Percentiles rank a stretch among this genome's conserved stretches.
These are phyloP conservation scores for Mucuna pruriens DNA, from an alignment of 306 rosid genomes.

Conservation along the genomic window DNA sequence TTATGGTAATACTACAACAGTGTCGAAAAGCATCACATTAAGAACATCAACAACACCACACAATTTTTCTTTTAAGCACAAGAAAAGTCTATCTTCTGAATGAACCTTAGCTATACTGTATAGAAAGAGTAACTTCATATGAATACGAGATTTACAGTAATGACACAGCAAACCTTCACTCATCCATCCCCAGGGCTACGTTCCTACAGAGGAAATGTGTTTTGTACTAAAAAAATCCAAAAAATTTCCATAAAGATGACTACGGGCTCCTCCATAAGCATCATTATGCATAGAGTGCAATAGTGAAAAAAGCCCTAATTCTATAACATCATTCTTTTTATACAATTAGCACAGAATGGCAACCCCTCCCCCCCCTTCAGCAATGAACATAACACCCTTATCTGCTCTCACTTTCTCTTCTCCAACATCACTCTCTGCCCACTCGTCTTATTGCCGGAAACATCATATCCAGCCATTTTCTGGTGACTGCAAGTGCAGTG, in stretches of 20 bases:
- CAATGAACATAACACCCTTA: neutral
- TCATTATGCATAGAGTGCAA: no score
- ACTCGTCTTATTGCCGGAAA: neutral
- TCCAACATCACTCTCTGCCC: neutral
- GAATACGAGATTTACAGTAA: no score
- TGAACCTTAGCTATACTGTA: neutral
- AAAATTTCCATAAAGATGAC: no score
- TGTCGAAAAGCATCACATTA: slow-evolving; percentile 1
- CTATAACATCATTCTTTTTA: no score
- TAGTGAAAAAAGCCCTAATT: no score
- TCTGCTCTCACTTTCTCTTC: neutral
- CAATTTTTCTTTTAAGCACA: neutral
- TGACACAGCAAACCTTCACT: neutral
- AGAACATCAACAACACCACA: neutral
- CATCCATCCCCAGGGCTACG: no score
- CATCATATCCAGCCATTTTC: neutral
- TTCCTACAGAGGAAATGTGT: no score
- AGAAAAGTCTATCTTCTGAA: neutral
- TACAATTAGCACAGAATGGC: no score
- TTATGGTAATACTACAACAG: neutral
- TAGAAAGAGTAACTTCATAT: no score
- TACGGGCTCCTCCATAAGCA: no score
- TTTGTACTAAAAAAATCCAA: no score
- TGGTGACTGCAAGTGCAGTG: neutral
- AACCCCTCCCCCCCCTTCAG: neutral